Evolutionary conservation across 768 basidiomycete species (phyloP), one percentile per base, ranked within the genome.

Genomic region (Serendipita indica): DNA sequence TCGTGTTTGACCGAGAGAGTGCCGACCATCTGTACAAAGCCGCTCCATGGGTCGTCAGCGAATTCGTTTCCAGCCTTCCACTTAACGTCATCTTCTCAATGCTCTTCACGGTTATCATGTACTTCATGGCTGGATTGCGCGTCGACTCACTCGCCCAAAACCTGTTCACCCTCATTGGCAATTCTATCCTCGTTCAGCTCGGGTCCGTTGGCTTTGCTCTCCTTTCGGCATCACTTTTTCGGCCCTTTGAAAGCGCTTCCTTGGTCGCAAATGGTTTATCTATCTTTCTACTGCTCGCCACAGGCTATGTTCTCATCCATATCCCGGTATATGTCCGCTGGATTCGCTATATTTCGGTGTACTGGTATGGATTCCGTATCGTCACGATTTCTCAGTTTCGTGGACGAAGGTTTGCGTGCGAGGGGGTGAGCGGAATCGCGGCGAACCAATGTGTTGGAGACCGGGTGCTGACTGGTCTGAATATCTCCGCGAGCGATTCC

Each of bases 1-100:
- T 72, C 57, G 70, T 76, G 52, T 77, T 76, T 49, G 75, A 77
- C 62, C 68, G 75, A 5, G 75, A 77, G 58, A 67, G 69, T 25
- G 75, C 76, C 58, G 73, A 70, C 58, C 35, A 33, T 16, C 52
- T 64, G 41, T 64, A 67, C n/a, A 62, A 65, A 18, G 69, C 72
- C 0, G 63, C 68, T 1, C 71, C 75, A 1, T 75, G 71, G 63
- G 63, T 76, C 41, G 25, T 72, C 10, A 67, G 71, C 1, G 69
- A 73, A 43, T 68, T 73, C 56, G 20, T 73, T 33, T 67, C 73
- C 7, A 71, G 69, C 58, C 62, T 74, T 0, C 62, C 74, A 0
- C 68, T 72, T 6, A 73, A 72, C 49, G 63, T 72, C n/a, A 18
- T 74, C 6, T 65, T 61, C 25, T 60, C 67, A 22, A 14, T 49